These are phyloP conservation scores for Aegilops speltoides DNA, from an alignment of 176 grass and related monocot species.

Conservation along the genomic window DNA sequence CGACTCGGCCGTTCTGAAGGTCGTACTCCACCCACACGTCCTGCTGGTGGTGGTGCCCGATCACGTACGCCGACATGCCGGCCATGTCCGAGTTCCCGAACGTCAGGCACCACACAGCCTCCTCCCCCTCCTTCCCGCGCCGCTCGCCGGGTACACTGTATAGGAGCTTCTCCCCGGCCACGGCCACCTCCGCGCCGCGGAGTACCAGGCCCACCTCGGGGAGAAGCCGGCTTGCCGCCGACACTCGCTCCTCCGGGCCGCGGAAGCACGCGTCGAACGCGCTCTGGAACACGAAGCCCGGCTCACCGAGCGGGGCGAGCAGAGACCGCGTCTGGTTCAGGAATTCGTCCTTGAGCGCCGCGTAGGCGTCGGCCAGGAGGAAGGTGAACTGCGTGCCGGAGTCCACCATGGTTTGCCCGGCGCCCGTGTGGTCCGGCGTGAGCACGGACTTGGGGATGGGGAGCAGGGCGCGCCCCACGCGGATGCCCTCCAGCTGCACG, in stretches of 20 bases:
- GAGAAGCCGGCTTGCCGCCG: slow-evolving; percentile 8
- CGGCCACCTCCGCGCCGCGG: slow-evolving; percentile 54
- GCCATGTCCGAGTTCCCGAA: slow-evolving; percentile 82
- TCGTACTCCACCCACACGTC: slow-evolving; percentile 93
- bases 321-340: slow-evolving; percentile 33
- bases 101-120: slow-evolving; percentile 82
- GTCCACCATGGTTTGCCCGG: slow-evolving; percentile 87
- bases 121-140: slow-evolving; percentile 24
- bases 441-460: slow-evolving; percentile 72
- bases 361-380: slow-evolving; percentile 69
- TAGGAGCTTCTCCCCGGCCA: slow-evolving; percentile 61
- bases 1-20: slow-evolving; percentile 62
- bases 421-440: slow-evolving; percentile 80
- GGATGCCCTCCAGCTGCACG: slow-evolving; percentile 80
- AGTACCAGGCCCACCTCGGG: slow-evolving; percentile 56
- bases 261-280: slow-evolving; percentile 86
- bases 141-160: slow-evolving; percentile 61
- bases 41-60: slow-evolving; percentile 91
- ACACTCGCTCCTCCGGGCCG: slow-evolving; percentile 12
- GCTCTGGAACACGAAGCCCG: slow-evolving; percentile 74
- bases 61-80: slow-evolving; percentile 65
- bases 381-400: slow-evolving; percentile 91
- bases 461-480: slow-evolving; percentile 50
- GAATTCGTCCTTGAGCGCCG: slow-evolving; percentile 65
- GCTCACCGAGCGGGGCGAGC: slow-evolving; percentile 53